Evolutionary conservation across 805 yeast genomes (phyloP).

Genomic region (Schwanniomyces yamadae): DNA sequence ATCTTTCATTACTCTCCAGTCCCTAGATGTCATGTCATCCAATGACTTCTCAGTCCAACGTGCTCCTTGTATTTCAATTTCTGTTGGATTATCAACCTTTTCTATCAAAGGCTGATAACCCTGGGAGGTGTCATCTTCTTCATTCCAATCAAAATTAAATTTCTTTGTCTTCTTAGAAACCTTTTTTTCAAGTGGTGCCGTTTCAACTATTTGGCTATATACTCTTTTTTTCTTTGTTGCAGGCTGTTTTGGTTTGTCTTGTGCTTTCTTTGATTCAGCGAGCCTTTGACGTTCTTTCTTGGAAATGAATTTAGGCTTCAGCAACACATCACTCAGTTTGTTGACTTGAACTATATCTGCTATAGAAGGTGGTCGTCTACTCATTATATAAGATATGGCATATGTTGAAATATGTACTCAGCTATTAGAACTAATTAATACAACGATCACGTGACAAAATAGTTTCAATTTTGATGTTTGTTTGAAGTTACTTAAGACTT

Average conservation of each 20-base stretch:
- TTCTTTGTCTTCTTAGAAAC: slow-evolving; percentile 21
- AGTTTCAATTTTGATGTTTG: too few species aligned
- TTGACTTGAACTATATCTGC: slow-evolving; percentile 19
- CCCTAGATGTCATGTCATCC: slow-evolving; percentile 69
- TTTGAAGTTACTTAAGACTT: too few species aligned
- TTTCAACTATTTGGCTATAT: not conserved
- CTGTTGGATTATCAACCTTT: slow-evolving; percentile 9
- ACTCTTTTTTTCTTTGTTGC: not conserved
- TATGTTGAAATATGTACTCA: too few species aligned
- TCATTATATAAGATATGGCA: too few species aligned
- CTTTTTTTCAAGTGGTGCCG: slow-evolving; percentile 1
- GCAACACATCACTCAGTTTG: slow-evolving; percentile 1
- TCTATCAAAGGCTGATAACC: slow-evolving; percentile 42
- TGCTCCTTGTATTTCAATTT: slow-evolving; percentile 15
- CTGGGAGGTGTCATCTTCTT: slow-evolving; percentile 61
- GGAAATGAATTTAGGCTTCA: slow-evolving; percentile 22
- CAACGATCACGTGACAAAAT: too few species aligned
- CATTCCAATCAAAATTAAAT: slow-evolving; percentile 71
- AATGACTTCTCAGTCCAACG: slow-evolving; percentile 73
- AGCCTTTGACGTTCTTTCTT: slow-evolving; percentile 17
- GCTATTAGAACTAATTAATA: not conserved
- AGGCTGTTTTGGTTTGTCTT: not conserved
- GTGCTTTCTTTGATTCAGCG: slow-evolving; percentile 6
- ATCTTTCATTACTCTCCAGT: slow-evolving; percentile 85
- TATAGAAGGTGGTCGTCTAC: slow-evolving; percentile 23